Evolutionary conservation across 1,284 basidiomycete genomes (phyloP).

Genomic region (Fomitopsis betulina): DNA sequence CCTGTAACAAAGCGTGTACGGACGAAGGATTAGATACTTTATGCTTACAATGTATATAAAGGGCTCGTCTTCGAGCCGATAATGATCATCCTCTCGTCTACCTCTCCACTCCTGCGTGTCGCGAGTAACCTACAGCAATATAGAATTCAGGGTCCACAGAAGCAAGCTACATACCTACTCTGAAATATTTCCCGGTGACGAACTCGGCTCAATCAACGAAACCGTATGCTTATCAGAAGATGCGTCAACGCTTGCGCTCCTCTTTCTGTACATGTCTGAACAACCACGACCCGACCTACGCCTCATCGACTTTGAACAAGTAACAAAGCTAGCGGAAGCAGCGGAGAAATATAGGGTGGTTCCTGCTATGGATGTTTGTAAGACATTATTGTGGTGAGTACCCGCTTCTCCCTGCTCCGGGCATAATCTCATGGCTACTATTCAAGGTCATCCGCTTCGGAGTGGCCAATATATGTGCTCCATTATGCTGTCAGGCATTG

Average conservation of each 20-base stretch:
- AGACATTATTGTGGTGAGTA: not conserved
- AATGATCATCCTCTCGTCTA: too few species aligned
- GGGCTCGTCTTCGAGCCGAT: too few species aligned
- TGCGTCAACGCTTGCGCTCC: not conserved
- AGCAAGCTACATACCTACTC: not conserved
- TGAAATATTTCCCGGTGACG: not conserved
- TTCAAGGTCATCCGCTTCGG: not conserved
- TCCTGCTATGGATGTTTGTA: not conserved
- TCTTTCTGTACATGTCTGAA: not conserved
- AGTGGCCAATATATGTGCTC: not conserved
- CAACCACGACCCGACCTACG: not conserved
- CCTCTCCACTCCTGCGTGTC: too few species aligned
- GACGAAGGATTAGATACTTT: too few species aligned
- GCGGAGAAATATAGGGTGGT: not conserved
- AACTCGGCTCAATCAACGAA: not conserved
- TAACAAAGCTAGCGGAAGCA: not conserved
- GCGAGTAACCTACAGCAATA: too few species aligned
- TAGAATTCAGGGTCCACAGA: not conserved
- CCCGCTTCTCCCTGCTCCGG: not conserved
- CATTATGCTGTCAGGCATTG: too few species aligned
- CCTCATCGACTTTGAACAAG: not conserved
- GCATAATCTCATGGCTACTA: not conserved
- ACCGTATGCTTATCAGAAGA: not conserved
- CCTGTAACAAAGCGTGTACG: too few species aligned
- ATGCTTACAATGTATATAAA: too few species aligned